Evolutionary conservation across 2,329 filamentous ascomycete genomes (phyloP), one percentile per base, ranked within the genome.

Genomic region (Nemania abortiva): DNA sequence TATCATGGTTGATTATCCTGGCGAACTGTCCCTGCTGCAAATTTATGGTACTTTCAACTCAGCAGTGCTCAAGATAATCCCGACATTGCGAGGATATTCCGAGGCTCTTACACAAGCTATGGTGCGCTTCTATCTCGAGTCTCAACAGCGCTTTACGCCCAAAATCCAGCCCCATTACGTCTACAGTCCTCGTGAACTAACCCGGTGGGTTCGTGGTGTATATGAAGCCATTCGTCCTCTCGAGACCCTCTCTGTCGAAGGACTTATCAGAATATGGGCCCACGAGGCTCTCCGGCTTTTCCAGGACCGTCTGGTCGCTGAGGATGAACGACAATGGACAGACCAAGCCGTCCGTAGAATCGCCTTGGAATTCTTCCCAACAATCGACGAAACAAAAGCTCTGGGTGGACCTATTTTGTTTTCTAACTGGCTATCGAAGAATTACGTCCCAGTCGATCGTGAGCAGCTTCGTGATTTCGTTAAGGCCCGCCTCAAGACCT

Each of bases 31-130:
- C 3, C 88, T 99, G 45, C 91, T 91, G 74, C 96, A 99, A 80
- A 99, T 99, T 74, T 99, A 99, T 79, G 96, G 97, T 74, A 98
- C 97, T 0, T 99, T 99, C 88, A 99, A 97, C 79, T 92, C 89
- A 64, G 96, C 97, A 10, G 90, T 99, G 52, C 91, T 99, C 78
- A 99, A 99, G 86, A 96, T 99, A 71, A 91, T 99, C 59, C 95
- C 96, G 1, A 90, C 94, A 15, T 85, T 99, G n/a, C 92, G 96
- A 74, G 97, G 97, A 54, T 98, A 98, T 79, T 91, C 96, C 0
- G 96, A 98, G 67, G 89, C 94, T 13, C 89, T 99, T 69, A 99
- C 96, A 0, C 95, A 95, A 78, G 93, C 97, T 22, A 99, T 99
- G 96, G 97, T 99, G 50, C 91, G 93, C 74, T 92, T 99, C 77